Base-by-base conservation (phyloP, 331 rosid genomes). In the Rosa hybrid region DNA sequence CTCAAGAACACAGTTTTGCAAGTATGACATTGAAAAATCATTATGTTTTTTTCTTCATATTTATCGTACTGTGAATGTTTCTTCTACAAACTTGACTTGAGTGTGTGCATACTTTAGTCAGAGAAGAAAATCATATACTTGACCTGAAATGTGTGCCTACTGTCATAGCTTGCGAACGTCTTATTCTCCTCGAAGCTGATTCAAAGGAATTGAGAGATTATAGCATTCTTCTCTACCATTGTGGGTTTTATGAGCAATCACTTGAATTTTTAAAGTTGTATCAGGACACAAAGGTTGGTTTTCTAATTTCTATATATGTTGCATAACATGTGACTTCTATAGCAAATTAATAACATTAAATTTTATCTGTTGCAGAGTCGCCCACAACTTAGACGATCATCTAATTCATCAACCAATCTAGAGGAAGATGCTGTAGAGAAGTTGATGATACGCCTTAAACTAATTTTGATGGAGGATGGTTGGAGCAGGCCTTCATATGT, bases 111-210 rank as follows among this genome's bases (percentile, higher is more conserved):
- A 20, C 73, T n/a, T 12, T 9, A 1, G 1, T 39, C 8, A 20
- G 14, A n/a, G 30, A 69, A 42, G 18, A 69, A 38, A 68, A 67
- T 67, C 51, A 42, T 69, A 3, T 42, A 30, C 42, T 8, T 74
- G 25, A 14, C 12, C 72, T 80, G 72, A 25, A 46, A 71, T 73
- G 63, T 69, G 38, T 77, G 39, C n/a, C 56, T 34, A 16, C 77
- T 79, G 39, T 83, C 85, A 73, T 93, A 95, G 99, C 98, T 42
- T 95, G 98, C 53, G 99, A 91, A 81, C 97, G 98, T 68, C 97
- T 95, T 75, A 88, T 95, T 80, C 89, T 91, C 86, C 77, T 95
- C 56, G 82, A 91, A 72, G 83, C 85, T 70, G 89, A 91, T 76
- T 67, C 83, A 13, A 95, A 88, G 76, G 99, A 95, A 76, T 81